Evolutionary conservation across 768 basidiomycete genomes (phyloP).

Genomic region (Mycena venus): DNA sequence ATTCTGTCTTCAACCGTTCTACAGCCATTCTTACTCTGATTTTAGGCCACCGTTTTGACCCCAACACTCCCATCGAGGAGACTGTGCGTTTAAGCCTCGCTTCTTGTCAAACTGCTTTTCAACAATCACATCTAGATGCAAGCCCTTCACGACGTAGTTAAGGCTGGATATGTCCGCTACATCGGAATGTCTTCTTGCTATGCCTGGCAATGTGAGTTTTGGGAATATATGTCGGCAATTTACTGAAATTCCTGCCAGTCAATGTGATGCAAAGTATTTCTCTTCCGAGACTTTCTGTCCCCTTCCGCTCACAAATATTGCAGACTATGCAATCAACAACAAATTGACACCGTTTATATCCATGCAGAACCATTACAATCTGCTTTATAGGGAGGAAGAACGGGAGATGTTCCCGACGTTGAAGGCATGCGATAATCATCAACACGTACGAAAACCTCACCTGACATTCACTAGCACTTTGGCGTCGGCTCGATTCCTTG

Average conservation of each 20-base stretch:
- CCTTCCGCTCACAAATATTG: not conserved
- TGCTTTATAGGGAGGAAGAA: slow-evolving; percentile 76
- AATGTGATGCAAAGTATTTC: slow-evolving; percentile 66
- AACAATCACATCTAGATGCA: slow-evolving; percentile 62
- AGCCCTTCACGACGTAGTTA: slow-evolving; percentile 77
- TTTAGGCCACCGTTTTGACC: slow-evolving; percentile 67
- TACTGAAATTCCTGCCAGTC: slow-evolving; percentile 48
- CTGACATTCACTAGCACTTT: slow-evolving; percentile 50
- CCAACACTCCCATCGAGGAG: slow-evolving; percentile 70
- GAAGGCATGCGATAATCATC: slow-evolving; percentile 49
- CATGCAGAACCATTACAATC: slow-evolving; percentile 77
- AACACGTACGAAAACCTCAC: not conserved
- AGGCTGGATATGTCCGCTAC: slow-evolving; percentile 74
- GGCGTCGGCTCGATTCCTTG: slow-evolving; percentile 72
- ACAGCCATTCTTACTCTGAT: not conserved
- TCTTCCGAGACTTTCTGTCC: not conserved
- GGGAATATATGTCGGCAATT: not conserved
- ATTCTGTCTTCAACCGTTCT: not conserved
- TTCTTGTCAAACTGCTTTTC: not conserved
- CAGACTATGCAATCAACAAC: slow-evolving; percentile 72
- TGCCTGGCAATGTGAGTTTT: slow-evolving; percentile 64
- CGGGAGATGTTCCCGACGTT: slow-evolving; percentile 73
- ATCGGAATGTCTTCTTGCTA: slow-evolving; percentile 70
- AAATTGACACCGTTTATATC: slow-evolving; percentile 73
- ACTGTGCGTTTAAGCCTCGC: slow-evolving; percentile 48